Percentiles rank a stretch among this genome's conserved stretches.
Conservation (phyloP, 257 asterid species). For the Nicotiana benthamiana region DNA sequence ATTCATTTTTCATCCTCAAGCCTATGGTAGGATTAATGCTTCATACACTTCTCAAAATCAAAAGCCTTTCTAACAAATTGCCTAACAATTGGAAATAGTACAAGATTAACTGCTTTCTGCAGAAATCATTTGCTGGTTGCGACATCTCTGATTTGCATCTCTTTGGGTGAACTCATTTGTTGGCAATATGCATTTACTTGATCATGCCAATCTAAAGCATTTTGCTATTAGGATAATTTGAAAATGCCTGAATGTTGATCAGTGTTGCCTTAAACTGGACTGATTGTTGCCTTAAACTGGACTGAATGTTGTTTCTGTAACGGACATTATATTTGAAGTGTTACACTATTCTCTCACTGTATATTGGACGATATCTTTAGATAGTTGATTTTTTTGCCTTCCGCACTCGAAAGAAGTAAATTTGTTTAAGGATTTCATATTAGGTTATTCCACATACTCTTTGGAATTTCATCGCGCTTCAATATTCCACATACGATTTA, state of each 20-base stretch:
- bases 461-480: not conserved
- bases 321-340: not conserved
- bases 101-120: not conserved
- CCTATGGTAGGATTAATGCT: constrained; percentile 28
- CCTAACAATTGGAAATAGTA: not conserved
- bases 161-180: not conserved
- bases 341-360: not conserved
- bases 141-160: not conserved
- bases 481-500: not conserved
- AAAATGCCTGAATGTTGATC: not conserved
- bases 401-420: not conserved
- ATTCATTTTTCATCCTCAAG: constrained; percentile 35
- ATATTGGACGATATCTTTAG: not conserved
- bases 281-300: not conserved
- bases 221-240: not conserved
- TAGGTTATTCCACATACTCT: not conserved
- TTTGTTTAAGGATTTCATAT: not conserved
- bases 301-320: not conserved
- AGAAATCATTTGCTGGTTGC: not conserved
- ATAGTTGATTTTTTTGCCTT: not conserved
- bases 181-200: not conserved
- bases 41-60: not conserved
- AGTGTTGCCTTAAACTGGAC: not conserved
- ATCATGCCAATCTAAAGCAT: not conserved
- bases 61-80: not conserved